A percentile compares a stretch with the other conserved stretches of the same genome.
These are phyloP conservation scores for Thraustochytrium sp. DNA, from an alignment of 352 stramenopile species.

Conservation along the genomic window DNA sequence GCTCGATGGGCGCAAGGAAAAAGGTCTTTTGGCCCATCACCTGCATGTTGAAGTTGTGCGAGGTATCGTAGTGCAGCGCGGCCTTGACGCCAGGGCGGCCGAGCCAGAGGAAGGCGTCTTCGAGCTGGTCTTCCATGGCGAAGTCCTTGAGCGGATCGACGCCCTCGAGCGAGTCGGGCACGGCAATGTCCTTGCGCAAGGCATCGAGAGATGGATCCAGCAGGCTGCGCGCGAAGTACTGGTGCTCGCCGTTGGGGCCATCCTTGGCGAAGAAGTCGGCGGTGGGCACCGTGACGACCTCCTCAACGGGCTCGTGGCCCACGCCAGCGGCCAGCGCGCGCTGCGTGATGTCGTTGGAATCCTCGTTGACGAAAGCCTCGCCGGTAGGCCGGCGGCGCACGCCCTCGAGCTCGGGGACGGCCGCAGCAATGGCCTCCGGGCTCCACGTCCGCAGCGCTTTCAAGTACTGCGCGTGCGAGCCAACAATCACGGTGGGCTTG, in stretches of 20 bases:
- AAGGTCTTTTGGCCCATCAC: slow-evolving; percentile 13
- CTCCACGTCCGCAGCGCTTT: background rate
- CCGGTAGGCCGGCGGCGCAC: background rate
- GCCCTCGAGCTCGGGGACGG: background rate
- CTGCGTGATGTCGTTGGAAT: background rate
- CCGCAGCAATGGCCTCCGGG: background rate
- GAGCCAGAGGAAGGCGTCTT: slow-evolving; percentile 31
- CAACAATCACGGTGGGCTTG: background rate
- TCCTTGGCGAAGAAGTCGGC: background rate
- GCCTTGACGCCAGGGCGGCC: background rate
- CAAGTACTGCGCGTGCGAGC: background rate
- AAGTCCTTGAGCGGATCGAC: background rate
- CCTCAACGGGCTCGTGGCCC: background rate
- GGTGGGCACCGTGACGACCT: background rate
- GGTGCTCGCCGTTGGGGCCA: background rate
- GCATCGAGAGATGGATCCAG: background rate
- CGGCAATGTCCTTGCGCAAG: background rate
- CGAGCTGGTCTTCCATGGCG: background rate
- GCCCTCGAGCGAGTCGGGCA: background rate
- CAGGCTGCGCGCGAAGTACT: background rate
- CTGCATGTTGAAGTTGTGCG: slow-evolving; percentile 28
- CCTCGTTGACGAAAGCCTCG: background rate
- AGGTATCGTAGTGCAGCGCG: slow-evolving; percentile 20
- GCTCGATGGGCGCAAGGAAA: background rate
- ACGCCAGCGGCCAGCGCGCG: background rate